Base-by-base conservation (phyloP, 2,329 filamentous ascomycete genomes). In the Diaporthe humulicola region DNA sequence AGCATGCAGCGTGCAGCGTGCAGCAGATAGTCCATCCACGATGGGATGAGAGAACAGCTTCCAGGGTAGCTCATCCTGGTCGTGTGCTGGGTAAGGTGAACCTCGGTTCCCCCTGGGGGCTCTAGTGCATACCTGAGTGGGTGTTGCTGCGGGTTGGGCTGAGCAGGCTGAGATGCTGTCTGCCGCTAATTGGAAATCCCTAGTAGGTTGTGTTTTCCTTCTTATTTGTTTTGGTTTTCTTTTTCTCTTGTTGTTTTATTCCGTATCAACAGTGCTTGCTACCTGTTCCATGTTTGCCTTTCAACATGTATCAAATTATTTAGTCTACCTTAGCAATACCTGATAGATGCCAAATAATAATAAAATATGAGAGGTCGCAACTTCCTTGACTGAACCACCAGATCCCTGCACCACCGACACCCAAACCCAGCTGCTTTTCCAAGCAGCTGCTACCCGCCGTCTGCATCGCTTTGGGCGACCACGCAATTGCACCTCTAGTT, bases 41-140 rank as follows among this genome's bases (percentile, higher is more conserved):
- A 38, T 52, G 30, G 17, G 22, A 22, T 36, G 64, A 22, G 14
- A 28, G 48, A 15, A 40, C 33, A 36, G 22, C 33, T 38, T 52
- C 64, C 64, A 69, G 64, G 64, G 64, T 69, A 69, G 64, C 64
- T 69, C 17, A 69, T 69, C 64, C 64, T 40, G 33, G 64, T 54
- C 64, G 45, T 25, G 15, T 30, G 64, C 64, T 69, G 64, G 64
- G 64, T 69, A 54, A 69, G 64, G 64, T 40, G 64, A 69, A 33
- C 64, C 64, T 36, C 33, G n/a, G 45, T 19, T 30, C 40, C 19
- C 58, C 38, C 60, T 54, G n/a, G n/a, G 33, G 45, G 25, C 33
- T 69, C n/a, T 25, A 28, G 22, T 50, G 42, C 60, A 30, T 30
- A 50, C 45, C 8, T 48, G 5, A 22, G 22, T 50, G 3, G 22